Evolutionary conservation across 148 eudicot genomes (phyloP), one percentile per base, ranked within the genome.

Genomic region (Hydrangea macrophylla): DNA sequence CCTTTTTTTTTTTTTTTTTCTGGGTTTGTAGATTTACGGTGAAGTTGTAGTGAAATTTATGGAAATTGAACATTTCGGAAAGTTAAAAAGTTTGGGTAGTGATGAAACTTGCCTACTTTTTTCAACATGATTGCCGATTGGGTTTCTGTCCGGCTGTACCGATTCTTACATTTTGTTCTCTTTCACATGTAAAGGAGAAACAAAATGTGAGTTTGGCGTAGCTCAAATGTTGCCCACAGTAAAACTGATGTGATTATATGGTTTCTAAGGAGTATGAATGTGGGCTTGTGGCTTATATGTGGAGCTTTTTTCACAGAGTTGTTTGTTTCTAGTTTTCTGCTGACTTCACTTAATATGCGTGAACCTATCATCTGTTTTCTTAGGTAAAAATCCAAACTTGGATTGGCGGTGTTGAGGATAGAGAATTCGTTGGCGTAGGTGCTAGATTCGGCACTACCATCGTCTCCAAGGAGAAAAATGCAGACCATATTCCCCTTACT

Each of bases 381-480:
- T 73, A 89, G 97, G 90, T 92, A 71, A 92, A 92, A 86, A 90
- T 92, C 70, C 97, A 92, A 77, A 89, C 92, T 37, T 92, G 92
- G 95, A 78, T 89, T 58, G 77, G 80, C 79, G 97, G 90, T 11
- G 55, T 70, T 64, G 96, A 92, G 81, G 81, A 65, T 55, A 72
- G 33, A 30, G 90, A 92, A 70, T 89, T 83, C 74, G 90, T 88
- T 30, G 95, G 97, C 30, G 92, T 91, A 40, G 97, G 97, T 73
- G 97, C 97, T 65, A 84, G 95, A 71, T 92, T 92, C 73, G 97
- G 97, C 70, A 66, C 76, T 0, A 62, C 81, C 39, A 86, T 88
- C 60, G 88, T 73, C 25, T 76, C 95, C 0, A 86, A 92, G 82
- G 95, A 89, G 77, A 92, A 92, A 72, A 80, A 82, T 73, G 97